Conservation (phyloP, 108 stramenopile genomes). For the Pseudonitzschia multiseries region DNA sequence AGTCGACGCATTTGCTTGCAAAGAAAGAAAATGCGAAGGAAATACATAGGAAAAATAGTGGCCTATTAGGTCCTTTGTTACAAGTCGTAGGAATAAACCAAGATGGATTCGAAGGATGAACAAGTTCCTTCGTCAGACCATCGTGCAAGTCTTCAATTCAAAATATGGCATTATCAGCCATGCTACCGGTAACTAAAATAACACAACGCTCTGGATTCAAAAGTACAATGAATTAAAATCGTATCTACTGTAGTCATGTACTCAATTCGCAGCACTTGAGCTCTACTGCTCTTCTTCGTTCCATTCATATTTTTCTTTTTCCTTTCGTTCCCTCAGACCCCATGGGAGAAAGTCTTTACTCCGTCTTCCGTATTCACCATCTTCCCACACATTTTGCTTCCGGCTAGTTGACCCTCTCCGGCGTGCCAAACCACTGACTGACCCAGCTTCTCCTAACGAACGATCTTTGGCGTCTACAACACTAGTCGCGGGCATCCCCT, state of each 20-base stretch:
- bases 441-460: slow-evolving; percentile 48
- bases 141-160: too few species aligned
- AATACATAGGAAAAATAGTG: not conserved
- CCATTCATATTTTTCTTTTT: slow-evolving; percentile 7
- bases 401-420: slow-evolving; percentile 35
- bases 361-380: slow-evolving; percentile 34
- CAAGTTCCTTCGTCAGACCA: too few species aligned
- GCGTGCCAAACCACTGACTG: slow-evolving; percentile 55
- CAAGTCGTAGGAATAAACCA: slow-evolving; percentile 1
- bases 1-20: slow-evolving; percentile 12
- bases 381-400: slow-evolving; percentile 19
- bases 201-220: too few species aligned
- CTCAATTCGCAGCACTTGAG: not conserved
- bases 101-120: not conserved
- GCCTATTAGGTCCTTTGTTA: not conserved
- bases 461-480: slow-evolving; percentile 61
- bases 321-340: slow-evolving; percentile 7
- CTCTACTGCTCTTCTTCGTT: slow-evolving; percentile 7
- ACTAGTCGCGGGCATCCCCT: slow-evolving; percentile 81
- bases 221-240: too few species aligned
- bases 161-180: too few species aligned
- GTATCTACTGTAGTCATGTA: too few species aligned
- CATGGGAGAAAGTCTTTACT: slow-evolving; percentile 24
- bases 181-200: too few species aligned
- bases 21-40: not conserved